phyloP scores from a whole-genome alignment of 1,139 yeast species.

The Geotrichum aggregatum region DNA sequence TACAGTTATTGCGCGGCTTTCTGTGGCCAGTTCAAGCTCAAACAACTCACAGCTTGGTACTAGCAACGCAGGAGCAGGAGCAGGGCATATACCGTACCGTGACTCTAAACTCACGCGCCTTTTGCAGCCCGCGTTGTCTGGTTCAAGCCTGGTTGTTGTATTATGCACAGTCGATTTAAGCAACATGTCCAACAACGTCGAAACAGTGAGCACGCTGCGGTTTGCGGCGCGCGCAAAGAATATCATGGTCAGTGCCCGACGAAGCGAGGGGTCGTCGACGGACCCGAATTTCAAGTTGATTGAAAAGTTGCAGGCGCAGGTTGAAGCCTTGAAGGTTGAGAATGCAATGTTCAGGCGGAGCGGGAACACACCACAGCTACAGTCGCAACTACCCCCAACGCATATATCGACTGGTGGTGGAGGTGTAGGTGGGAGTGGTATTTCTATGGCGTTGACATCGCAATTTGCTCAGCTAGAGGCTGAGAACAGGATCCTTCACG shows the following conservation, averaged over 20 bases:
- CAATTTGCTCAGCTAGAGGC: slow-evolving; percentile 51
- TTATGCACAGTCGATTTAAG: slow-evolving; percentile 57
- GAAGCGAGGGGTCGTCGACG: slow-evolving; percentile 39
- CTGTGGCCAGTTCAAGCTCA: slow-evolving; percentile 26
- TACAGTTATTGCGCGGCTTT: slow-evolving; percentile 75
- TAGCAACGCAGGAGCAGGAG: slow-evolving; percentile 27
- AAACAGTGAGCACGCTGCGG: slow-evolving; percentile 79
- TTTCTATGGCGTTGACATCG: slow-evolving; percentile 12
- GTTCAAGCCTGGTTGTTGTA: slow-evolving; percentile 76
- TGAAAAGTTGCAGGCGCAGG: slow-evolving; percentile 34
- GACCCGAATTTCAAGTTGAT: slow-evolving; percentile 24
- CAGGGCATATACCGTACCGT: slow-evolving; percentile 75
- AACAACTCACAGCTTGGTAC: no score
- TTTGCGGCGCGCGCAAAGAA: slow-evolving; percentile 94
- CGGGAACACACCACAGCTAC: no score
- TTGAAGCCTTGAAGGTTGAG: slow-evolving; percentile 42
- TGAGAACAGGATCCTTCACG: slow-evolving; percentile 58
- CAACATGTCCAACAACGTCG: slow-evolving; percentile 53
- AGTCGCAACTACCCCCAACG: no score
- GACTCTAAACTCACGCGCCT: slow-evolving; percentile 87
- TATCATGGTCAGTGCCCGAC: slow-evolving; percentile 63
- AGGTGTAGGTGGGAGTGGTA: neutral
- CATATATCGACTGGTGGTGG: neutral
- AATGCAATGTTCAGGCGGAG: slow-evolving; percentile 31
- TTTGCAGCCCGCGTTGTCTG: slow-evolving; percentile 86